Evolutionary conservation across 371 early-diverging fungal genomes (phyloP), one percentile per base, ranked within the genome.

Genomic region (Conidiobolus incongruus): DNA sequence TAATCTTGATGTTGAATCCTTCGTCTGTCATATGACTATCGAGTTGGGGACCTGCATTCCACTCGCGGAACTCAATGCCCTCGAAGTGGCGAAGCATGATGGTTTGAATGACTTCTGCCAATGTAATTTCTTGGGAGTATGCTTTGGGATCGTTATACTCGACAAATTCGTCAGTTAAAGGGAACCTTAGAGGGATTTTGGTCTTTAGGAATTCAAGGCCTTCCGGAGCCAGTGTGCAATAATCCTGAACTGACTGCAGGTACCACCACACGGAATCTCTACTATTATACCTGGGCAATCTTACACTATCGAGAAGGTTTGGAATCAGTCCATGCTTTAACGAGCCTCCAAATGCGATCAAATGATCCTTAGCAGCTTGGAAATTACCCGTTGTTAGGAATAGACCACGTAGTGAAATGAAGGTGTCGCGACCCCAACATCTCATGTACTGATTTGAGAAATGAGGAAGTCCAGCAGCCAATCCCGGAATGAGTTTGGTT

Each of bases 221-320:
- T 36, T 90, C 81, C 0, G 84, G 79, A 5, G 61, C 63, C 15
- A 63, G 43, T 2, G 60, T 52, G 51, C 83, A 88, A 49, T 96
- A 96, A 35, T 80, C 70, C 44, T 86, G 86, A 13, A 94, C 73
- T 0, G 82, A 68, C 49, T 86, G 81, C 46, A 90, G 58, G 69
- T 83, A 94, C 69, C 78, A 96, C 95, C 97, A 96, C 0, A 80
- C 75, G 2, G 97, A 87, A 55, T 96, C 95, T 20, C 95, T 73
- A 1, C 92, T 86, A 55, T 96, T 96, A 60, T 90, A 96, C 2
- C 97, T 66, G 19, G 95, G 92, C 19, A 57, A 56, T 11, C 82
- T 64, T 0, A 77, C 78, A 38, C 77, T 66, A 52, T 94, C 95
- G 20, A 97, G 61, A 26, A 97, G 55, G 45, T 97, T 97, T 3